These are phyloP conservation scores for Fusarium incarnatum DNA, from an alignment of 2,329 filamentous ascomycete species.

Conservation along the genomic window DNA sequence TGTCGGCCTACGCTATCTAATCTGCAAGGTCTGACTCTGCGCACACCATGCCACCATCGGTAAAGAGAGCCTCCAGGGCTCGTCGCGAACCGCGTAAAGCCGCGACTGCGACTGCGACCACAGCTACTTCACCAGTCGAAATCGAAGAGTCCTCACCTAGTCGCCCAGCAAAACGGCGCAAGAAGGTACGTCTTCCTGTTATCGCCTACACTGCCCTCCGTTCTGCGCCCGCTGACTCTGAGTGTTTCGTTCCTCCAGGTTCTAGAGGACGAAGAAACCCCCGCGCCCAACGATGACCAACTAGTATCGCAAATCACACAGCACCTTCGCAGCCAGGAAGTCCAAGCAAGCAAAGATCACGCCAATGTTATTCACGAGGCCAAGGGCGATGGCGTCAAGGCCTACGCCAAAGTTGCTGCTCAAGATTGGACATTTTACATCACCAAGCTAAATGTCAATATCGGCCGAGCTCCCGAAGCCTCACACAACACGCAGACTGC, in stretches of 20 bases:
- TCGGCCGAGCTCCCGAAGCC: constrained; percentile 75
- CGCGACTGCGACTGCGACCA: constrained; percentile 49
- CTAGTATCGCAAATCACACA: constrained; percentile 68
- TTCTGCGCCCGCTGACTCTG: constrained; percentile 29
- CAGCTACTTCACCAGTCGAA: constrained; percentile 51
- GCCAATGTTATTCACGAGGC: constrained; percentile 73
- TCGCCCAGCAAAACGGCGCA: constrained; percentile 73
- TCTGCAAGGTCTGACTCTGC: constrained; percentile 20
- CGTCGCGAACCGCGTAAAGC: constrained; percentile 56
- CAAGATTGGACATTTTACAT: constrained; percentile 89
- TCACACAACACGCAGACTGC: constrained; percentile 53
- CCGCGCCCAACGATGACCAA: constrained; percentile 65
- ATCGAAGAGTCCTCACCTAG: constrained; percentile 68
- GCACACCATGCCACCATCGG: constrained; percentile 52
- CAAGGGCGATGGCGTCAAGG: constrained; percentile 72
- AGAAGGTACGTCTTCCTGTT: constrained; percentile 59
- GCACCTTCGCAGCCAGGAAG: constrained; percentile 60
- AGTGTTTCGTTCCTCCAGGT: constrained; percentile 45
- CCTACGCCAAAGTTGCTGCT: constrained; percentile 85
- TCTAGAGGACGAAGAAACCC: constrained; percentile 52
- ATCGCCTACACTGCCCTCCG: not conserved
- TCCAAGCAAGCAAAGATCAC: constrained; percentile 71
- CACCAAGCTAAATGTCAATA: constrained; percentile 78
- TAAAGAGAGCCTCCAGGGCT: constrained; percentile 53
- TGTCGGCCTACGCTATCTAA: constrained; percentile 2